These are phyloP conservation scores for Aspergillus niger DNA, from an alignment of 2,329 filamentous ascomycete genomes.

Conservation along the genomic window DNA sequence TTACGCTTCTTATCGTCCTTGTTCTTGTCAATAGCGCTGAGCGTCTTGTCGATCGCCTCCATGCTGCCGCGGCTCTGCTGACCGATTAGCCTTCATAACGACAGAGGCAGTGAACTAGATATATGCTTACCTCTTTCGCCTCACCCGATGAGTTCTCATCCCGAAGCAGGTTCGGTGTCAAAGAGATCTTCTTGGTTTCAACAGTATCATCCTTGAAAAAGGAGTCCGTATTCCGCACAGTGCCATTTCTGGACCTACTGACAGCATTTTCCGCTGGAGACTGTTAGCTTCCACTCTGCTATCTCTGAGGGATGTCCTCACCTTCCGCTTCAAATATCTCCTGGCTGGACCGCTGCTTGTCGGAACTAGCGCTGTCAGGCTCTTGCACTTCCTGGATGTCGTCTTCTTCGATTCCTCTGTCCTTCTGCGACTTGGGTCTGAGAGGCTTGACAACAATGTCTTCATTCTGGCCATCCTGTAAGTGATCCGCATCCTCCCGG, in stretches of 20 bases:
- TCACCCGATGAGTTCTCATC: conserved; percentile 62
- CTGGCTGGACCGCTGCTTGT: conserved; percentile 60
- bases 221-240: conserved; percentile 86
- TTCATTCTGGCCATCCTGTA: conserved; percentile 36
- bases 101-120: neutral
- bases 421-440: conserved; percentile 44
- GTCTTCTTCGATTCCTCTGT: conserved; percentile 29
- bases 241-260: conserved; percentile 74
- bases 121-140: conserved; percentile 40
- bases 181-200: conserved; percentile 94
- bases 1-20: conserved; percentile 78
- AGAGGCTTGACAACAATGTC: conserved; percentile 49
- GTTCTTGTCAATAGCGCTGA: conserved; percentile 61
- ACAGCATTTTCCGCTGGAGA: conserved; percentile 32
- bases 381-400: conserved; percentile 27
- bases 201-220: conserved; percentile 96
- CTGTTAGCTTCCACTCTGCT: conserved; percentile 17
- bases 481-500: conserved; percentile 36
- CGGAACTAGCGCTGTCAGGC: conserved; percentile 34
- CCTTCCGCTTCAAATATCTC: conserved; percentile 61
- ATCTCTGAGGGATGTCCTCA: conserved; percentile 23
- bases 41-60: conserved; percentile 73
- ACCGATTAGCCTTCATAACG: conserved; percentile 26
- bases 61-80: conserved; percentile 66
- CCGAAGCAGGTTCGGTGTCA: conserved; percentile 87